Evolutionary conservation across 306 rosid species (phyloP).

Genomic region (Pachyrhizus erosus): DNA sequence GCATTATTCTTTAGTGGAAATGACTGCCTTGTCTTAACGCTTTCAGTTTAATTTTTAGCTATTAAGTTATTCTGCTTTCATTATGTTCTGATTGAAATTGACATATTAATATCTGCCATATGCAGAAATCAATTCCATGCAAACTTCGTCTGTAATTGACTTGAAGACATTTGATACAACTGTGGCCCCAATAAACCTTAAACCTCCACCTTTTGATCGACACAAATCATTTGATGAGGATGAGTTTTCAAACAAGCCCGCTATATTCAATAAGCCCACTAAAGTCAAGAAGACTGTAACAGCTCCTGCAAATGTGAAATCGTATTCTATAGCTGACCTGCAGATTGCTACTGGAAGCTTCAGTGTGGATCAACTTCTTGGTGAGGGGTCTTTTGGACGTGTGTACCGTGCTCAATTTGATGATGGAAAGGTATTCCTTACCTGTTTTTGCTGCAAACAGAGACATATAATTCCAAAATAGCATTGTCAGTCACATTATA

Average conservation of each 20-base stretch:
- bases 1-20: neutral
- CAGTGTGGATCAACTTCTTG: constrained; percentile 84
- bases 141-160: constrained; percentile 60
- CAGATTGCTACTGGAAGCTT: constrained; percentile 99
- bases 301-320: constrained; percentile 70
- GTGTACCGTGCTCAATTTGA: constrained; percentile 90
- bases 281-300: constrained; percentile 59
- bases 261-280: constrained; percentile 53
- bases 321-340: constrained; percentile 90
- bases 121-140: constrained; percentile 78
- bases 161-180: constrained; percentile 68
- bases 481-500: neutral
- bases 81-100: constrained; percentile 2
- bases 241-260: constrained; percentile 65
- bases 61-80: neutral
- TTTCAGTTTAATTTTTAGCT: constrained; percentile 13
- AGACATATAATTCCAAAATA: constrained; percentile 19
- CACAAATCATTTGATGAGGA: constrained; percentile 81
- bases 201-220: constrained; percentile 95
- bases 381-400: constrained; percentile 95
- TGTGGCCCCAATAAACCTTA: constrained; percentile 66
- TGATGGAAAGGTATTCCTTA: constrained; percentile 80
- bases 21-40: neutral
- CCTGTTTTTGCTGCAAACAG: constrained; percentile 20
- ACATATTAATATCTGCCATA: constrained; percentile 37